These are phyloP conservation scores for Pseudoperonospora humuli DNA, from an alignment of 352 stramenopile species.

Conservation along the genomic window DNA sequence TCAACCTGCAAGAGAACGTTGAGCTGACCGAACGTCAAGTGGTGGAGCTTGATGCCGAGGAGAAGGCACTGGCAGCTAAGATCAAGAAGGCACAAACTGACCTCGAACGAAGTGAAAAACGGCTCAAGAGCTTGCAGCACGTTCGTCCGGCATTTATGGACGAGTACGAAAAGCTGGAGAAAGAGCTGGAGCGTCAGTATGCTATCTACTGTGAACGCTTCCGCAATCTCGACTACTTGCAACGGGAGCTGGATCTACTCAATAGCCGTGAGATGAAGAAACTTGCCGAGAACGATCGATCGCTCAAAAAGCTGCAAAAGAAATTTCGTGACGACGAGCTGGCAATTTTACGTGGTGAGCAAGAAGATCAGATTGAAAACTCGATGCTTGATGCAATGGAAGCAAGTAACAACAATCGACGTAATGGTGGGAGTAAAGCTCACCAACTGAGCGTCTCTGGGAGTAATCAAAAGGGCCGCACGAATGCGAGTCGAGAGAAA, in stretches of 20 bases:
- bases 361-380: too few relatives aligned
- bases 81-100: constrained; percentile 94
- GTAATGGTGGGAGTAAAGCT: too few relatives aligned
- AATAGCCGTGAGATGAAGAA: too few relatives aligned
- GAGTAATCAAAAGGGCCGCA: too few relatives aligned
- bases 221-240: constrained; percentile 95
- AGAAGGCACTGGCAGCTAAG: constrained; percentile 86
- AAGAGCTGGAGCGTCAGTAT: constrained; percentile 94
- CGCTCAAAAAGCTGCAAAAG: too few relatives aligned
- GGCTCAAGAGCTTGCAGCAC: constrained; percentile 87
- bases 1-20: constrained; percentile 77
- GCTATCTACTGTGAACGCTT: constrained; percentile 91
- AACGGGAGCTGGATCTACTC: too few relatives aligned
- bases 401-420: too few relatives aligned
- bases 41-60: constrained; percentile 88
- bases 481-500: constrained; percentile 30
- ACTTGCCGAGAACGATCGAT: too few relatives aligned
- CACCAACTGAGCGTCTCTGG: too few relatives aligned
- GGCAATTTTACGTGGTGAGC: too few relatives aligned
- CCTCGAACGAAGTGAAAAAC: constrained; percentile 92
- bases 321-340: too few relatives aligned
- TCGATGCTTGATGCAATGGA: too few relatives aligned
- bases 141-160: constrained; percentile 95
- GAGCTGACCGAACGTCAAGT: constrained; percentile 83
- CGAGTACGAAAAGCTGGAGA: constrained; percentile 96